A percentile compares a stretch with the other conserved stretches of the same genome.
Evolutionary conservation across 768 basidiomycete species (phyloP).

Genomic region (Tulasnella sp.): DNA sequence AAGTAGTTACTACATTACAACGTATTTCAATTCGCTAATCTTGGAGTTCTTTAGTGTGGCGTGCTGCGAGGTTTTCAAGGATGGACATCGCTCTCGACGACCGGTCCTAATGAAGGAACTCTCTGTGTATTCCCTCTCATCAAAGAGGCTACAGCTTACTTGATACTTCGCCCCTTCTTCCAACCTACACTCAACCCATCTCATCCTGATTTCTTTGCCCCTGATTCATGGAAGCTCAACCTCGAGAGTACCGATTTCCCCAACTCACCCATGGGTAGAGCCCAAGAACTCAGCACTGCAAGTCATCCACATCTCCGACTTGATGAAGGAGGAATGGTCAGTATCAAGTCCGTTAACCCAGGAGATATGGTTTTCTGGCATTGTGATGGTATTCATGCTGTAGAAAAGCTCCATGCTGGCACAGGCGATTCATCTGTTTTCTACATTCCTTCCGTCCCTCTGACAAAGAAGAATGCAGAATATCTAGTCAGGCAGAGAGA

Average conservation of each 20-base stretch:
- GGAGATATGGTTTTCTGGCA: constrained; percentile 39
- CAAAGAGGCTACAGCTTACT: constrained; percentile 42
- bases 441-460: constrained; percentile 16
- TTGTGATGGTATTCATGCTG: constrained; percentile 13
- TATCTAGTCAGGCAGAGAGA: constrained; percentile 8
- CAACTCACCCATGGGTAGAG: constrained; percentile 39
- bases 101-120: constrained; percentile 49
- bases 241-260: constrained; percentile 40
- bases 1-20: background rate
- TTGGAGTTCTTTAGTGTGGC: constrained; percentile 20
- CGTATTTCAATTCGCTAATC: background rate
- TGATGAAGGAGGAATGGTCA: constrained; percentile 39
- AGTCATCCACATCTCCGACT: constrained; percentile 55
- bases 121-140: constrained; percentile 49
- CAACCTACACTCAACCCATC: constrained; percentile 24
- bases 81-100: constrained; percentile 43
- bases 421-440: constrained; percentile 16
- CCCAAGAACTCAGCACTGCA: constrained; percentile 40
- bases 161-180: constrained; percentile 57
- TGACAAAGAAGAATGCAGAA: constrained; percentile 16
- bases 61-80: constrained; percentile 28
- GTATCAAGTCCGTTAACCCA: constrained; percentile 44
- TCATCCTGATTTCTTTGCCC: constrained; percentile 25
- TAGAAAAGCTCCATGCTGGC: constrained; percentile 4
- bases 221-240: constrained; percentile 46